Evolutionary conservation across 352 stramenopile genomes (phyloP), one percentile per base, ranked within the genome.

Genomic region (Pilasporangium apinafurcum): DNA sequence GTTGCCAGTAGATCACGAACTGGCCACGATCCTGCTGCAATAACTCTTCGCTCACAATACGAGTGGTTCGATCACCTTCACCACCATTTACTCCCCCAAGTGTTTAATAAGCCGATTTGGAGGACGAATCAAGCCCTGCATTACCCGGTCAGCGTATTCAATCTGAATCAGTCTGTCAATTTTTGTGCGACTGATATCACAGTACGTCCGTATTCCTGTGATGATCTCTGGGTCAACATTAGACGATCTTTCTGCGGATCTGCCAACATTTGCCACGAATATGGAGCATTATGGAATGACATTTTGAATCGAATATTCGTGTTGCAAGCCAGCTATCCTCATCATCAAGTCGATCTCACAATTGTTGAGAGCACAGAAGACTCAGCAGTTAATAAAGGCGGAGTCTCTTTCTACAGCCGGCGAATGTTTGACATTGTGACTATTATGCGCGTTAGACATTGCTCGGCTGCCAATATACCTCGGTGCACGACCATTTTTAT

Each of bases 401-500:
- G n/a, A n/a, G n/a, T n/a, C n/a, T n/a, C n/a, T n/a, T n/a, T n/a
- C n/a, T n/a, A n/a, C n/a, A n/a, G n/a, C n/a, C n/a, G n/a, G n/a
- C n/a, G n/a, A 13, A 41, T 49, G 17, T n/a, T 50, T 9, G 55
- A 69, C 25, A 44, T 69, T 28, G 51, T 50, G 18, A 65, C 56
- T n/a, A 4, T 65, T 9, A 50, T 54, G 13, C 59, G 59, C 10
- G 59, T 54, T 0, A 43, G 26, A 4, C 17, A 37, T 22, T 59
- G 49, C 16, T 31, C 8, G 3, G 8, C n/a, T 6, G 4, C 8
- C 17, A 16, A 30, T 13, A 17, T 22, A 12, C n/a, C n/a, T n/a
- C n/a, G n/a, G n/a, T 64, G 67, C 31, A 30, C 24, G 6, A 74
- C 65, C 0, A 36, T 79, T 3, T 73, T 51, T 6, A 22, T 56